Percentiles rank a stretch among this genome's conserved stretches.
Conservation (phyloP, 495 filamentous ascomycete species). For the Lasiosphaeris hirsuta region DNA sequence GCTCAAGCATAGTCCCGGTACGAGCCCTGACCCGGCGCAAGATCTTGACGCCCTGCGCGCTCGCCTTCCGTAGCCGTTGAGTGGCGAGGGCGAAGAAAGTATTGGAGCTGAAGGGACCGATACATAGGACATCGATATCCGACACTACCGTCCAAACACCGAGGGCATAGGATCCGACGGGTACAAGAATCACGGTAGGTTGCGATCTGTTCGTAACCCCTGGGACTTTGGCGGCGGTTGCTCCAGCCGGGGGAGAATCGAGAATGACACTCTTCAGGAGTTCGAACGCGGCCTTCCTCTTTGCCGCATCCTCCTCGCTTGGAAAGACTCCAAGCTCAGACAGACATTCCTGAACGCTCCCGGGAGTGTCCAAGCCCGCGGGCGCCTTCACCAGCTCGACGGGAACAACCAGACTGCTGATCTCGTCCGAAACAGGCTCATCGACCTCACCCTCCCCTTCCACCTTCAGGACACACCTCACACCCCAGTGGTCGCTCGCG, state of each 20-base stretch:
- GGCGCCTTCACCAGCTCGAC: conserved; percentile 25
- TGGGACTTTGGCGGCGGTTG: conserved; percentile 7
- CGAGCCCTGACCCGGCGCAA: conserved; percentile 50
- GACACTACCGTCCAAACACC: conserved; percentile 53
- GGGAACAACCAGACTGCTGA: conserved; percentile 19
- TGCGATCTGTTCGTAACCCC: conserved; percentile 13
- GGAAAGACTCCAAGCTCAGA: conserved; percentile 37
- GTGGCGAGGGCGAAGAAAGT: conserved; percentile 54
- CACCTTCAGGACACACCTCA: conserved; percentile 42
- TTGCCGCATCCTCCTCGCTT: conserved; percentile 35
- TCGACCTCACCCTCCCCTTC: conserved; percentile 3
- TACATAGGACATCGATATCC: conserved; percentile 57
- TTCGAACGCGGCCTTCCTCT: conserved; percentile 39
- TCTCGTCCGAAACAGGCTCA: conserved; percentile 14
- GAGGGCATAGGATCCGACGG: conserved; percentile 60
- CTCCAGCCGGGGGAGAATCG: conserved; percentile 9
- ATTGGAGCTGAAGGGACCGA: conserved; percentile 52
- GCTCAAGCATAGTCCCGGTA: conserved; percentile 53
- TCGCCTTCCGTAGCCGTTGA: conserved; percentile 45
- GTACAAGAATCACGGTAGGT: conserved; percentile 44
- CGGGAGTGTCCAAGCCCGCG: conserved; percentile 16
- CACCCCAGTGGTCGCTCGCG: conserved; percentile 57
- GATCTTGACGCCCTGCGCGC: conserved; percentile 42
- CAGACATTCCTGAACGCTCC: conserved; percentile 28
- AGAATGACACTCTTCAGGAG: conserved; percentile 43